phyloP scores from a whole-genome alignment of 306 rosid genomes.

The Clitoria ternatea region DNA sequence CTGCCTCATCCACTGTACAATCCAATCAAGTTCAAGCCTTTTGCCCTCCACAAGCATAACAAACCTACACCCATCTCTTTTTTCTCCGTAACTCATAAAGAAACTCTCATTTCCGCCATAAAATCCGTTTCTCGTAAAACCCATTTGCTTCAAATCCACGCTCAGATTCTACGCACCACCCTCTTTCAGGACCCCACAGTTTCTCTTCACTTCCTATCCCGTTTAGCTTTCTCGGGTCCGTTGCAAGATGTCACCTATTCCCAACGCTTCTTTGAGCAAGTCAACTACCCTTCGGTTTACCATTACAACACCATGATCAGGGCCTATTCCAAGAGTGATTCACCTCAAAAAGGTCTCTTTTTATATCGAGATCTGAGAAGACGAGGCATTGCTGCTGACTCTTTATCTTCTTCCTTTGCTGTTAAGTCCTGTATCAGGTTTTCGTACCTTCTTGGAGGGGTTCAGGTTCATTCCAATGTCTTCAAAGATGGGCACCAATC shows the following conservation, averaged over 20 bases:
- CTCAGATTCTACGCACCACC: conserved; percentile 48
- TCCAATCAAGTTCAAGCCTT: conserved; percentile 4
- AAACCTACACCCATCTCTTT: conserved; percentile 19
- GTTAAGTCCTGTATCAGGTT: conserved; percentile 55
- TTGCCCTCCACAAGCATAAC: conserved; percentile 7
- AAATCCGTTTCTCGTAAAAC: conserved; percentile 42
- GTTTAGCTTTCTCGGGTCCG: conserved; percentile 45
- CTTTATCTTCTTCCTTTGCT: conserved; percentile 59
- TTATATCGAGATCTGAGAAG: conserved; percentile 52
- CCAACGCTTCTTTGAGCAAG: conserved; percentile 45
- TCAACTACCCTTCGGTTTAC: conserved; percentile 34
- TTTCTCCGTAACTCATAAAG: too few species aligned
- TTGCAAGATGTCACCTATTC: conserved; percentile 48
- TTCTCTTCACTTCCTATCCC: conserved; percentile 56
- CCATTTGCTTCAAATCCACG: conserved; percentile 75
- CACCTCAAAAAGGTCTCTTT: conserved; percentile 51
- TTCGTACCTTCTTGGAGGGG: conserved; percentile 42
- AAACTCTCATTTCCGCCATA: conserved; percentile 41
- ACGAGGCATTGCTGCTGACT: conserved; percentile 40
- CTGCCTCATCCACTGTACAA: neutral
- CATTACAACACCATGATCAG: conserved; percentile 70
- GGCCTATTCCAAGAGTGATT: conserved; percentile 49
- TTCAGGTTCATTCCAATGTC: conserved; percentile 65
- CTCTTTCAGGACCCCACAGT: conserved; percentile 47
- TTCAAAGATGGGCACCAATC: conserved; percentile 63